Evolutionary conservation across 1,284 basidiomycete genomes (phyloP).

Genomic region (Malassezia arunalokei): DNA sequence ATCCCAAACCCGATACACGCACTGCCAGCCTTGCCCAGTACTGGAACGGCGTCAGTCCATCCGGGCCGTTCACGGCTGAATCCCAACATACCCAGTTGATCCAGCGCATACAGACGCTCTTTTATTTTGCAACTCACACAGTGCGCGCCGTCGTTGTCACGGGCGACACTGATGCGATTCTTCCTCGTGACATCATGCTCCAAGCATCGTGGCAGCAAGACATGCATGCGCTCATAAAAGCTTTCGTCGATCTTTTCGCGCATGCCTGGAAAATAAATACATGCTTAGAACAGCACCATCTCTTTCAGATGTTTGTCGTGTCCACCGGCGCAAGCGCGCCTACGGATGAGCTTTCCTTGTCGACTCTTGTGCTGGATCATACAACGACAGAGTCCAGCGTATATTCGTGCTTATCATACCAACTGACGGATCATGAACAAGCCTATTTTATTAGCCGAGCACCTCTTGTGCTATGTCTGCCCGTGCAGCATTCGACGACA

Average conservation of each 20-base stretch:
- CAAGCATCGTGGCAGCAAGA: conserved; percentile 2
- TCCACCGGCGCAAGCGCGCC: background rate
- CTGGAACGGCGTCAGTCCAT: conserved; percentile 5
- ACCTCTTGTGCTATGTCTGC: conserved; percentile 7
- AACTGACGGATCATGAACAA: conserved; percentile 5
- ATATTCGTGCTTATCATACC: background rate
- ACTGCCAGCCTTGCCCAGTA: background rate
- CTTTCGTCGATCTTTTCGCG: conserved; percentile 3
- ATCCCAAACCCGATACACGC: background rate
- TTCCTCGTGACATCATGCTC: conserved; percentile 4
- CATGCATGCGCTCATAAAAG: conserved; percentile 1
- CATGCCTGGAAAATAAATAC: conserved; percentile 5
- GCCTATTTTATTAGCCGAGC: conserved; percentile 11
- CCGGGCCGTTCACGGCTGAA: background rate
- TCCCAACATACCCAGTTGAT: background rate
- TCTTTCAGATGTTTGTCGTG: conserved; percentile 9
- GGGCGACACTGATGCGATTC: conserved; percentile 1
- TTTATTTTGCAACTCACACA: background rate
- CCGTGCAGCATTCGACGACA: background rate
- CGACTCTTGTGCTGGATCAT: conserved; percentile 9
- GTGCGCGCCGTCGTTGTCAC: conserved; percentile 6
- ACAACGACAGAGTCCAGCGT: conserved; percentile 3
- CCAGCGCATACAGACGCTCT: conserved; percentile 13
- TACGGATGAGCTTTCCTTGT: background rate
- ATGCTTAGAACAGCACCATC: background rate